phyloP scores from a whole-genome alignment of 805 yeast genomes.

The Candida golubevii region DNA sequence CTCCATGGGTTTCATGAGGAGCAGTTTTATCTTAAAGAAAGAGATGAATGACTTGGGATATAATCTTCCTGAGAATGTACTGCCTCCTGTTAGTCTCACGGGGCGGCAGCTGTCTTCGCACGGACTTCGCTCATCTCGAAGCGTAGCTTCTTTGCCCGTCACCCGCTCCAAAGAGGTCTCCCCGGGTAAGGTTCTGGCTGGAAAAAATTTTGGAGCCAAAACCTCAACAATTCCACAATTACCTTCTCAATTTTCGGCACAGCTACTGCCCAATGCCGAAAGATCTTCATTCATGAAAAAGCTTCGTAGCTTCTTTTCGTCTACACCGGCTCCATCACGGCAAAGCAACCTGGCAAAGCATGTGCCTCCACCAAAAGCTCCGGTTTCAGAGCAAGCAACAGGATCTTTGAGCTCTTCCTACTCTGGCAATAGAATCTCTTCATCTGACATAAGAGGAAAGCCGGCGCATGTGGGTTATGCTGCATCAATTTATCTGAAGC shows the following conservation, averaged over 20 bases:
- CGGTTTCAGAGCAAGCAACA: too few relatives aligned
- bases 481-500: constrained; percentile 10
- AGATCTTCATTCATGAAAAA: constrained; percentile 12
- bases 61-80: neutral
- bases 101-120: neutral
- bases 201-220: too few relatives aligned
- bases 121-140: neutral
- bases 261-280: constrained; percentile 25
- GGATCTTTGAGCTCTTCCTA: neutral
- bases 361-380: too few relatives aligned
- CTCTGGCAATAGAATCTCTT: constrained; percentile 12
- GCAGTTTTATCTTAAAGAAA: constrained; percentile 39
- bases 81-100: neutral
- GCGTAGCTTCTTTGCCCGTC: neutral
- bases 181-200: too few relatives aligned
- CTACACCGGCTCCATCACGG: constrained; percentile 1
- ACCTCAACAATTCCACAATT: too few relatives aligned
- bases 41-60: constrained; percentile 25
- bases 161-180: neutral
- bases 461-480: constrained; percentile 8
- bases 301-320: constrained; percentile 9
- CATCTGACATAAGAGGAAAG: constrained; percentile 11
- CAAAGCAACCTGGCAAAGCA: too few relatives aligned
- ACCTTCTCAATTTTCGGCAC: too few relatives aligned
- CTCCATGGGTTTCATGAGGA: constrained; percentile 42